Percentiles rank a stretch among this genome's conserved stretches.
phyloP scores from a whole-genome alignment of 2,329 filamentous ascomycete genomes.

The Beauveria varroae region DNA sequence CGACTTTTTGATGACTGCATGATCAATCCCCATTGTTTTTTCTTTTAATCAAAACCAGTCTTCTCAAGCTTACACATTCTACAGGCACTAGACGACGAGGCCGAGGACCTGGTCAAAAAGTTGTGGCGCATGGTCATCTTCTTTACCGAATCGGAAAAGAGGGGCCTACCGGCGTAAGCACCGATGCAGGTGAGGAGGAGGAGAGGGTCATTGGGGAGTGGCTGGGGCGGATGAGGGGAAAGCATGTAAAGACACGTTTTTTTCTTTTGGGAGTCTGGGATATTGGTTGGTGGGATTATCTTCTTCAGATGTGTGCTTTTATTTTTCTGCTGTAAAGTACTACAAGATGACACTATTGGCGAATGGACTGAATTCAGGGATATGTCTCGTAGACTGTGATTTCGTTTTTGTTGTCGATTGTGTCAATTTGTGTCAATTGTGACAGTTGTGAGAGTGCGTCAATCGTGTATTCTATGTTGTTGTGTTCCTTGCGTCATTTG shows the following conservation, averaged over 20 bases:
- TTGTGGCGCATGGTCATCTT: constrained; percentile 98
- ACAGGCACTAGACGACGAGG: constrained; percentile 86
- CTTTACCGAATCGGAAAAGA: constrained; percentile 90
- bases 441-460: too few species aligned
- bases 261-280: background rate
- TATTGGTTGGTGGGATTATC: background rate
- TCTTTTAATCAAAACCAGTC: background rate
- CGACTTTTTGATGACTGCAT: background rate
- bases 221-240: background rate
- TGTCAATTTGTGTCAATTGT: too few species aligned
- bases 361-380: background rate
- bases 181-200: background rate
- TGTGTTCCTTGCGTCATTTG: too few species aligned
- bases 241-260: background rate
- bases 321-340: background rate
- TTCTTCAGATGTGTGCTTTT: background rate
- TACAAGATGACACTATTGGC: background rate
- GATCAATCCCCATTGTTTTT: background rate
- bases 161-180: constrained; percentile 62
- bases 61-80: constrained; percentile 8
- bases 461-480: too few species aligned
- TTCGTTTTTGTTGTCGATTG: too few species aligned
- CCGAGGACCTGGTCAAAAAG: constrained; percentile 89
- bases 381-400: too few species aligned
- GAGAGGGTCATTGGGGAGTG: background rate